Conservation (phyloP, 2,329 filamentous ascomycete genomes). For the Verticillium nonalfalfae region DNA sequence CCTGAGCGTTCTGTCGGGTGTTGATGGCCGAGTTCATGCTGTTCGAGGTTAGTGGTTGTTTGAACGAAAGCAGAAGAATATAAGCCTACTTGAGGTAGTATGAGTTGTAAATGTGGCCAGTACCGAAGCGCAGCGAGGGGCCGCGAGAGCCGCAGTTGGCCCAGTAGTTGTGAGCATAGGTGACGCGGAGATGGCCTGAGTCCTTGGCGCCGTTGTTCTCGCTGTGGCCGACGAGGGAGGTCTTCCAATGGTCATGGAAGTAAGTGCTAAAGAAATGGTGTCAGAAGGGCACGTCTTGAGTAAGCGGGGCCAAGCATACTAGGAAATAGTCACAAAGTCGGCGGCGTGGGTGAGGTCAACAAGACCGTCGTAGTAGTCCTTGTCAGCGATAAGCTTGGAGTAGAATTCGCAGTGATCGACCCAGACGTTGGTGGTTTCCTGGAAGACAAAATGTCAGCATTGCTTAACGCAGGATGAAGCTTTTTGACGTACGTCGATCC, state of each 20-base stretch:
- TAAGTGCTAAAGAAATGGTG: conserved; percentile 19
- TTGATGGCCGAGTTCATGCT: conserved; percentile 41
- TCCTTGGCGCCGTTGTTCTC: conserved; percentile 53
- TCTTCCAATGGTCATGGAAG: conserved; percentile 50
- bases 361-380: conserved; percentile 36
- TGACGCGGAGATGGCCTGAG: conserved; percentile 50
- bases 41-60: not conserved
- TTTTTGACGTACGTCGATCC: conserved; percentile 7
- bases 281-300: not conserved
- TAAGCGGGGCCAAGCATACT: not conserved
- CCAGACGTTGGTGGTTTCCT: conserved; percentile 41
- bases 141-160: conserved; percentile 52
- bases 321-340: conserved; percentile 35
- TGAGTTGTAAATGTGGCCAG: conserved; percentile 39
- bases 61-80: not conserved
- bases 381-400: conserved; percentile 25
- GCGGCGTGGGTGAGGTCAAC: conserved; percentile 36
- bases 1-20: conserved; percentile 43
- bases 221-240: conserved; percentile 54
- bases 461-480: too few relatives aligned
- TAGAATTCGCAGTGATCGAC: conserved; percentile 36
- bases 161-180: conserved; percentile 57
- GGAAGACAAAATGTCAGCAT: conserved; percentile 16
- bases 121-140: conserved; percentile 56
- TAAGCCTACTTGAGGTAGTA: conserved; percentile 31